Evolutionary conservation across 805 yeast genomes (phyloP).

Genomic region (Yamadazyma tumulicola): DNA sequence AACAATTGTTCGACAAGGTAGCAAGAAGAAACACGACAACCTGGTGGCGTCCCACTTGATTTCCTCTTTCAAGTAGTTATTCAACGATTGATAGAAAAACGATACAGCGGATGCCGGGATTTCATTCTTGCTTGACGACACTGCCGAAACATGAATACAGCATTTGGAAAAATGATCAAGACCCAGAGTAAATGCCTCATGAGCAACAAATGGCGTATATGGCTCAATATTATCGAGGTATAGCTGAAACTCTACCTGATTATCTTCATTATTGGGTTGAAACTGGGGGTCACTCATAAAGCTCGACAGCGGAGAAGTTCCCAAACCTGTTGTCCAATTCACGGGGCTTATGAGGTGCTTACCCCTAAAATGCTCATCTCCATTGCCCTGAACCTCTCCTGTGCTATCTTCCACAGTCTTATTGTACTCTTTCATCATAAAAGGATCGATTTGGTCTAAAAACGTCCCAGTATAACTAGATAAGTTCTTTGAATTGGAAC

Average conservation of each 20-base stretch:
- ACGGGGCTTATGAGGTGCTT: conserved; percentile 3
- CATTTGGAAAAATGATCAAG: conserved; percentile 14
- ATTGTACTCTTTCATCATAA: conserved; percentile 11
- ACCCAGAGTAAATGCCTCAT: conserved; percentile 10
- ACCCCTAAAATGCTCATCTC: not conserved
- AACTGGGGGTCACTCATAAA: not conserved
- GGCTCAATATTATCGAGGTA: conserved; percentile 15
- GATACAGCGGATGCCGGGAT: conserved; percentile 10
- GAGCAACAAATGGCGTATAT: conserved; percentile 17
- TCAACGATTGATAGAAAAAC: conserved; percentile 7
- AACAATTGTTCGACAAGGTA: conserved; percentile 14
- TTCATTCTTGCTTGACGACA: conserved; percentile 9
- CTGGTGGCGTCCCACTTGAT: conserved; percentile 14
- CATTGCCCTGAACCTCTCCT: no score
- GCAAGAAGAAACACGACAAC: conserved; percentile 16
- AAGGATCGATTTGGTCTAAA: conserved; percentile 12
- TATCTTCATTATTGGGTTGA: conserved; percentile 1
- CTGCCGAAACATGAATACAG: conserved; percentile 17
- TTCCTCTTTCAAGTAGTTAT: conserved; percentile 2
- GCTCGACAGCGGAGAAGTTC: not conserved
- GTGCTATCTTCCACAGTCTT: conserved; percentile 3
- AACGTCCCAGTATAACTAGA: conserved; percentile 14
- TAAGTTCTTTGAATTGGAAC: conserved; percentile 7
- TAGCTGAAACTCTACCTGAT: conserved; percentile 4
- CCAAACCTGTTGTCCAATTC: not conserved